Evolutionary conservation across 495 filamentous ascomycete genomes (phyloP).

Genomic region (Glutinoglossum americanum): DNA sequence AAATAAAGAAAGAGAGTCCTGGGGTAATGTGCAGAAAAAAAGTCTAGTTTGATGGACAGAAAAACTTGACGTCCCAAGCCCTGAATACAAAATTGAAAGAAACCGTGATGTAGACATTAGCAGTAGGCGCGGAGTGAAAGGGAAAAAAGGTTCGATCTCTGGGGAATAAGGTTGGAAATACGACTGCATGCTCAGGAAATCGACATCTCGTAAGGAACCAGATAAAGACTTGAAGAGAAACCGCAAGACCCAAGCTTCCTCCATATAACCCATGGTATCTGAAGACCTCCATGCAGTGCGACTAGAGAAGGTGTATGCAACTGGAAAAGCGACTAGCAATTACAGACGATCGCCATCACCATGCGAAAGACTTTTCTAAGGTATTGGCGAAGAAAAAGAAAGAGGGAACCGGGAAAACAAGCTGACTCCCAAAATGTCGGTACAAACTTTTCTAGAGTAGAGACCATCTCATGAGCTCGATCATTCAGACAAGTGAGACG

Average conservation of each 20-base stretch:
- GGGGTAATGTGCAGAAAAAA: not conserved
- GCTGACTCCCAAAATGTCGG: constrained; percentile 6
- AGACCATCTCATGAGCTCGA: not conserved
- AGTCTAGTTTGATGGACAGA: not conserved
- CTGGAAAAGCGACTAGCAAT: not conserved
- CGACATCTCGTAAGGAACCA: not conserved
- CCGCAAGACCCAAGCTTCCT: not conserved
- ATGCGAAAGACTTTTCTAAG: not conserved
- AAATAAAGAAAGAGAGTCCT: not conserved
- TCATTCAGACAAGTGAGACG: not conserved
- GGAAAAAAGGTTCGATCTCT: not conserved
- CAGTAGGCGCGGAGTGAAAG: not conserved
- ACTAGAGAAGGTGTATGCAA: not conserved
- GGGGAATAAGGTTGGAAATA: not conserved
- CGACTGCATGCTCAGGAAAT: not conserved
- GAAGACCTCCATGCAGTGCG: not conserved
- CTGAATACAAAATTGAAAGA: not conserved
- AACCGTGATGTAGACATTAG: not conserved
- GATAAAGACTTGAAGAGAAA: not conserved
- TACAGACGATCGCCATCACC: not conserved
- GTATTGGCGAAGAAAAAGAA: constrained; percentile 5
- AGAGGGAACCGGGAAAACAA: constrained; percentile 8
- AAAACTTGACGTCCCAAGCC: not conserved
- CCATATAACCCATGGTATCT: not conserved
- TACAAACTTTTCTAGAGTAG: not conserved